Evolutionary conservation across 345 rosid species (phyloP), one percentile per base, ranked within the genome.

Genomic region (Eucalyptus regnans): DNA sequence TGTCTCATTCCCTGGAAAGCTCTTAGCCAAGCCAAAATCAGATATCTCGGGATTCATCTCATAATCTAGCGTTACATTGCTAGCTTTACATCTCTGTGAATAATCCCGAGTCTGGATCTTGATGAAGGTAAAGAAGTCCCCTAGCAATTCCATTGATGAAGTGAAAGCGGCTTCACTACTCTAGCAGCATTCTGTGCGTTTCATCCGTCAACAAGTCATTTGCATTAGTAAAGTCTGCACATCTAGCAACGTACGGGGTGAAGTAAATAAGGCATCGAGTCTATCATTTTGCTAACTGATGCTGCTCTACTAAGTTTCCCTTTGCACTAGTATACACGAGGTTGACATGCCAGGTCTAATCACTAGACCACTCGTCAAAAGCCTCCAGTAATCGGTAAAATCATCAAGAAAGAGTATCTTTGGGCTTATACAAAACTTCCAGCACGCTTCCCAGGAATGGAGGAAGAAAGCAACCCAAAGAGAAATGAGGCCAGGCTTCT

Each of bases 401-500:
- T 43, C 48, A 43, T 79, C 27, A 79, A 16, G 84, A 79, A 33
- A 87, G 88, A 33, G 66, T 58, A 58, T 58, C 66, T 58, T 25
- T 58, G 66, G n/a, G 7, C 50, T 83, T 50, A 25, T 50, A 43
- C 31, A 44, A 46, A 83, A 83, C 44, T 6, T 41, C 43, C 50
- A 37, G 86, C 2, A 81, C 1, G 51, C n/a, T 50, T 44, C 16
- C 5, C 17, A 50, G 1, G 14, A 46, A 46, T 23, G 25, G 50
- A 83, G 31, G 48, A 41, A 50, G 49, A 68, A 71, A 15, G 8
- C 85, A 62, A 11, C 91, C 93, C 92, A n/a, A 93, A 93, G 46
- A 93, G 88, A 44, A 93, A 92, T 86, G 12, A 90, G 52, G 88
- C 92, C 88, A 90, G 86, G 87, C 92, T 92, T 86, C 85, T 88